Evolutionary conservation across 169 alveolate genomes (phyloP), one percentile per base, ranked within the genome.

Genomic region (Plasmodium relictum): DNA sequence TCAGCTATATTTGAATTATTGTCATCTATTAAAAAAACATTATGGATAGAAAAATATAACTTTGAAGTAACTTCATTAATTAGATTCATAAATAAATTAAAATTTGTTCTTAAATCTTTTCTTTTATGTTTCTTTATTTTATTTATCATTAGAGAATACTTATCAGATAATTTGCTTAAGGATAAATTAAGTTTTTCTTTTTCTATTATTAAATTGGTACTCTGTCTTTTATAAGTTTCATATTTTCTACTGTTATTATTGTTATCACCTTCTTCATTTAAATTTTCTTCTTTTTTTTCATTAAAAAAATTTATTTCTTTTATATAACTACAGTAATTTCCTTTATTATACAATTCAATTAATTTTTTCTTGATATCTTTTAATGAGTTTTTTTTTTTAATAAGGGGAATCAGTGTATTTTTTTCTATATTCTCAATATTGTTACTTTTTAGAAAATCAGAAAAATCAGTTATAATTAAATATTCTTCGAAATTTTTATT

Each of bases 1-100:
- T 78, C 89, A 9, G 76, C 45, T n/a, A 78, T 16, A 42, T 78
- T 70, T 5, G 65, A 45, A 0, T 26, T 18, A 16, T 20, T 58
- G 41, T 78, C 89, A 41, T 58, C 65, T 6, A 66, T 39, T 26
- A 78, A 78, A 54, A 54, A 54, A 20, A 78, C 76, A 63, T 58
- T 78, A 78, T 78, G 73, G 3, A 78, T 58, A 56, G 89, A 69
- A 56, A 78, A 78, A 18, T 78, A 78, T 6, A 78, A 50, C 18
- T 78, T 78, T n/a, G 89, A 63, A 14, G 66, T 63, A 16, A 78
- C 89, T 52, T 78, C 89, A 58, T 78, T 78, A 18, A 78, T 78
- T 78, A 78, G 31, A 22, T 78, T 37, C 89, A 78, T 78, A 78
- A 78, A 78, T 7, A 50, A 56, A 42, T 78, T 78, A 56, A 78